Conservation (phyloP, 2,329 filamentous ascomycete genomes). For the Beauveria varroae region DNA sequence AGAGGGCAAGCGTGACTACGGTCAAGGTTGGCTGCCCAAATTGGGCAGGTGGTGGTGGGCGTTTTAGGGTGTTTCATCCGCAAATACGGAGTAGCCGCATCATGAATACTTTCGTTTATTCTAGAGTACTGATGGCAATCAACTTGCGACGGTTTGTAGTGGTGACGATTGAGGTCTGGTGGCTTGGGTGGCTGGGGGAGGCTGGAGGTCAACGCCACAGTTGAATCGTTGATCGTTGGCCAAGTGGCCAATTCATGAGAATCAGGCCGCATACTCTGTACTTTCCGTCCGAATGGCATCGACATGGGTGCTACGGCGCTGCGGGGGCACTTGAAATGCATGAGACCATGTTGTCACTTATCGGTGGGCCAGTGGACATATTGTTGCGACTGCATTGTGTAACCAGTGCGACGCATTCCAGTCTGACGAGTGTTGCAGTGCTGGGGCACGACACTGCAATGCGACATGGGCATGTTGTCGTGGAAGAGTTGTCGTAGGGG, state of each 20-base stretch:
- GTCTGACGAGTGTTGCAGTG: constrained; percentile 3
- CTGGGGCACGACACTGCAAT: constrained; percentile 5
- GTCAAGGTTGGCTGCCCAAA: background rate
- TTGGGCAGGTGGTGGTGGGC: background rate
- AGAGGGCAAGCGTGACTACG: background rate
- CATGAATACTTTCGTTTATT: background rate
- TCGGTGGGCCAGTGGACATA: background rate
- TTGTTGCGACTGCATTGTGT: background rate
- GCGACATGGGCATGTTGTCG: background rate
- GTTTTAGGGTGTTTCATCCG: background rate
- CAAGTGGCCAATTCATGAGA: background rate
- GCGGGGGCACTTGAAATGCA: background rate
- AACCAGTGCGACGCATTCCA: constrained; percentile 10
- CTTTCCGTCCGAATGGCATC: background rate
- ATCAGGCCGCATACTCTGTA: background rate
- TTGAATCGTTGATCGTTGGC: background rate
- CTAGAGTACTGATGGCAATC: background rate
- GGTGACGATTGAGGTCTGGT: background rate
- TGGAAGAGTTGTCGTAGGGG: background rate
- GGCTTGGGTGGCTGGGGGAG: background rate
- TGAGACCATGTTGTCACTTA: background rate
- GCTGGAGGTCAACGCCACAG: background rate
- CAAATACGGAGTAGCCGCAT: background rate
- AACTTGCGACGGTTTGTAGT: background rate
- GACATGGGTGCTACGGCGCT: background rate